Evolutionary conservation across 1,284 basidiomycete genomes (phyloP).

Genomic region (Anthracocystis panici-leucophaei): DNA sequence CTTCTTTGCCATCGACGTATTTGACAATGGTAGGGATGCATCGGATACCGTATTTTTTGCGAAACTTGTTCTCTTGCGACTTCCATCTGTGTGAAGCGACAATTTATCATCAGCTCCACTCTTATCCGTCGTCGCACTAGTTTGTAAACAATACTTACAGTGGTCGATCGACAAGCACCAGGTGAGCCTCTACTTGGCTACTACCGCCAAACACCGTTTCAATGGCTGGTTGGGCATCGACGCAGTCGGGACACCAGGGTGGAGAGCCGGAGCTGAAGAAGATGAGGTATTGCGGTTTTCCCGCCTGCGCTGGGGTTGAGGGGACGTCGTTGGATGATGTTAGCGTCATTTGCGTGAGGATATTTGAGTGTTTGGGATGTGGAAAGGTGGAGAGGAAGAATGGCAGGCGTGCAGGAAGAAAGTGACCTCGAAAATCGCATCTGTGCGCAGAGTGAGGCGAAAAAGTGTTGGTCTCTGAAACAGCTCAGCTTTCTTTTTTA

Average conservation of each 20-base stretch:
- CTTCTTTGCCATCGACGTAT: slow-evolving; percentile 45
- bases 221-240: slow-evolving; percentile 45
- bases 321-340: slow-evolving; percentile 24
- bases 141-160: slow-evolving; percentile 21
- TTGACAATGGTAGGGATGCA: slow-evolving; percentile 54
- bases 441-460: not conserved
- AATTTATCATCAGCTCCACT: not conserved
- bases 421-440: slow-evolving; percentile 5
- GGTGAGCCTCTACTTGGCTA: slow-evolving; percentile 22
- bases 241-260: slow-evolving; percentile 60
- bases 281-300: slow-evolving; percentile 36
- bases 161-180: slow-evolving; percentile 46
- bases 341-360: slow-evolving; percentile 30
- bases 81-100: slow-evolving; percentile 38
- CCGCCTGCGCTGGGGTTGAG: slow-evolving; percentile 3
- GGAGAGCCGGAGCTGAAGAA: slow-evolving; percentile 56
- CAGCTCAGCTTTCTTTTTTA: not conserved
- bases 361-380: too few relatives aligned
- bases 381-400: not conserved
- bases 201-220: slow-evolving; percentile 40
- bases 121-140: too few relatives aligned
- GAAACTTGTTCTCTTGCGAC: slow-evolving; percentile 43
- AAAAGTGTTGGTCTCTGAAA: slow-evolving; percentile 14
- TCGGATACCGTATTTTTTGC: slow-evolving; percentile 42
- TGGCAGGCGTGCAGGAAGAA: not conserved